phyloP scores from a whole-genome alignment of 2,329 filamentous ascomycete genomes.

The Blastomyces percursus region DNA sequence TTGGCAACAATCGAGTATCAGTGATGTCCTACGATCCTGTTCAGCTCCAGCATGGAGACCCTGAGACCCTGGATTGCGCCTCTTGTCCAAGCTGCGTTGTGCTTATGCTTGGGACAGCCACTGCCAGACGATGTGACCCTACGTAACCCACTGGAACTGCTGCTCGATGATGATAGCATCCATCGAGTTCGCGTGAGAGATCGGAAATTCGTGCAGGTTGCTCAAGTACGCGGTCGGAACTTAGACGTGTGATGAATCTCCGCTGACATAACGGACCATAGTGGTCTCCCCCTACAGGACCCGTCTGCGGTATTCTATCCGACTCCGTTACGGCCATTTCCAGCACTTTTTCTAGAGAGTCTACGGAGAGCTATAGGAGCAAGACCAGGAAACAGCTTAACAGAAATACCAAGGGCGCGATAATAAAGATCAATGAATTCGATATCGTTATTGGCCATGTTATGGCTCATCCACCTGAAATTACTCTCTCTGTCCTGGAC shows the following conservation, averaged over 20 bases:
- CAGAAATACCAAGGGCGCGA: conserved; percentile 19
- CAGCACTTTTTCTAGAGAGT: conserved; percentile 21
- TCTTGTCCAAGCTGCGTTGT: conserved; percentile 13
- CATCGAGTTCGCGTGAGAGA: conserved; percentile 21
- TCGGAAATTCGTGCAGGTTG: conserved; percentile 19
- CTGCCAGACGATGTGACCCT: background rate
- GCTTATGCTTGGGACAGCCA: conserved; percentile 1
- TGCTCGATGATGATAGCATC: conserved; percentile 26
- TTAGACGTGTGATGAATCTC: background rate
- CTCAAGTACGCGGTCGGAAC: conserved; percentile 18
- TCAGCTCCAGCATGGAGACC: conserved; percentile 14
- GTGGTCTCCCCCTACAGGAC: conserved; percentile 19
- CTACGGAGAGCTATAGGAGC: conserved; percentile 17
- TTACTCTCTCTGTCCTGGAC: conserved; percentile 17
- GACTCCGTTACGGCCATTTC: conserved; percentile 27
- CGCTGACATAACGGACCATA: conserved; percentile 10
- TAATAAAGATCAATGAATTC: conserved; percentile 25
- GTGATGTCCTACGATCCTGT: background rate
- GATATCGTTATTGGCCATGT: conserved; percentile 24
- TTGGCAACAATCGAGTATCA: background rate
- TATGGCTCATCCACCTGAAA: conserved; percentile 6
- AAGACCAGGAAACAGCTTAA: conserved; percentile 14
- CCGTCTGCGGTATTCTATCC: conserved; percentile 21
- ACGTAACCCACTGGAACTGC: conserved; percentile 9
- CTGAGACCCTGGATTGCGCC: conserved; percentile 16